Conservation (phyloP, 2,329 filamentous ascomycete species). For the Escovopsis weberi region DNA sequence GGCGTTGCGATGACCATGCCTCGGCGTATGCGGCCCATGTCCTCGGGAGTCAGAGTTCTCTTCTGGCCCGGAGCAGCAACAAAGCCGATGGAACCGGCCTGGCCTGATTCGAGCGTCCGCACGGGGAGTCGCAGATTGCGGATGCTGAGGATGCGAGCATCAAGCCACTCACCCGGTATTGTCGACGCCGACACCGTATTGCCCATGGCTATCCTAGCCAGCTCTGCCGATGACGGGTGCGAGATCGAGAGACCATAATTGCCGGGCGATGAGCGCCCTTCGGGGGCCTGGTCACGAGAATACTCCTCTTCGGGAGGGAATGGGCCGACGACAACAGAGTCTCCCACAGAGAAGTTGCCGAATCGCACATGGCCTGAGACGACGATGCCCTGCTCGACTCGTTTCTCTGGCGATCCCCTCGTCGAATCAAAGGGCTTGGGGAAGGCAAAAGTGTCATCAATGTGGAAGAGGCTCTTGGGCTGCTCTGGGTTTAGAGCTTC, state of each 20-base stretch:
- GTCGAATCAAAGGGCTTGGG: constrained; percentile 38
- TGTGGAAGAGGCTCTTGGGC: constrained; percentile 60
- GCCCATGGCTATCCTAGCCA: constrained; percentile 36
- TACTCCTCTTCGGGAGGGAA: constrained; percentile 47
- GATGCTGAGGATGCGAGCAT: constrained; percentile 69
- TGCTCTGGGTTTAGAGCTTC: constrained; percentile 42
- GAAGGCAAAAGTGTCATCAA: constrained; percentile 79
- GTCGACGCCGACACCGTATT: constrained; percentile 36
- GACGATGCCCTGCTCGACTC: constrained; percentile 47
- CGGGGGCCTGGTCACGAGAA: constrained; percentile 18
- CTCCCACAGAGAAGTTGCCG: constrained; percentile 62
- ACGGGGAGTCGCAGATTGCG: constrained; percentile 80
- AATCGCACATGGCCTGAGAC: constrained; percentile 75
- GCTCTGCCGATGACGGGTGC: constrained; percentile 38
- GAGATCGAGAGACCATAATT: constrained; percentile 36
- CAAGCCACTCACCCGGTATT: constrained; percentile 59
- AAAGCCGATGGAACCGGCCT: constrained; percentile 81
- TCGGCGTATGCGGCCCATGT: constrained; percentile 43
- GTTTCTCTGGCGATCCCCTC: constrained; percentile 6
- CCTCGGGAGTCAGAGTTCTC: constrained; percentile 1
- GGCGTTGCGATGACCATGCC: constrained; percentile 69
- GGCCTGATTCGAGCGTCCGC: constrained; percentile 56
- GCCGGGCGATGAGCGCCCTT: constrained; percentile 32
- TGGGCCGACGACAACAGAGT: constrained; percentile 66
- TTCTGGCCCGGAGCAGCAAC: constrained; percentile 32